Evolutionary conservation across 495 filamentous ascomycete species (phyloP).

Genomic region (Tuber brumale): DNA sequence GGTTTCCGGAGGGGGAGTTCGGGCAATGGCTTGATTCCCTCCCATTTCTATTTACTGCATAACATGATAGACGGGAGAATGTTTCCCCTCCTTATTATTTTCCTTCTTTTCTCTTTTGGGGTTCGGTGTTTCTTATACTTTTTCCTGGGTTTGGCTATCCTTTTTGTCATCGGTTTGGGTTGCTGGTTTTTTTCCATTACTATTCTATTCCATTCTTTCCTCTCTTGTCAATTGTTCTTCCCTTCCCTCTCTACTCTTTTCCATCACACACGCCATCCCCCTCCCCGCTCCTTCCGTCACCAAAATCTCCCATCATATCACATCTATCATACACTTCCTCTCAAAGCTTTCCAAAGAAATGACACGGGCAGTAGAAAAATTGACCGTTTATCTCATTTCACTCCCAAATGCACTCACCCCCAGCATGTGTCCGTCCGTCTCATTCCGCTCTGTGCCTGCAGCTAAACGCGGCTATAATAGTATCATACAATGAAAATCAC

Average conservation of each 20-base stretch:
- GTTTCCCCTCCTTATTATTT: not conserved
- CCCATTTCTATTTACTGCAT: not conserved
- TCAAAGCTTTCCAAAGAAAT: not conserved
- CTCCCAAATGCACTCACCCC: not conserved
- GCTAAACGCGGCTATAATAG: not conserved
- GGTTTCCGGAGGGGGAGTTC: constrained; percentile 13
- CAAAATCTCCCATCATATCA: not conserved
- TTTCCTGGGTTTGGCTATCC: not conserved
- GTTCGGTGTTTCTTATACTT: not conserved
- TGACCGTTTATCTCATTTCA: not conserved
- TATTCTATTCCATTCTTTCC: not conserved
- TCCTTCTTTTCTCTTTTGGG: not conserved
- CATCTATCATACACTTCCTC: not conserved
- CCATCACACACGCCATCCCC: not conserved
- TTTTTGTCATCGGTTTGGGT: not conserved
- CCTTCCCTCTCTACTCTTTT: not conserved
- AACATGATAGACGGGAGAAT: not conserved
- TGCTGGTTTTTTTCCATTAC: not conserved
- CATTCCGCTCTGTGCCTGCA: not conserved
- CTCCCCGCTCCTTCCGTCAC: too few species aligned
- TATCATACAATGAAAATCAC: not conserved
- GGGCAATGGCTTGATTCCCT: constrained; percentile 18
- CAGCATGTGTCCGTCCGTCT: not conserved
- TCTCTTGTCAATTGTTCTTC: not conserved
- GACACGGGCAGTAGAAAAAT: not conserved